phyloP scores from a whole-genome alignment of 176 grass and related monocot species.

The Tillandsia fasciculata region DNA sequence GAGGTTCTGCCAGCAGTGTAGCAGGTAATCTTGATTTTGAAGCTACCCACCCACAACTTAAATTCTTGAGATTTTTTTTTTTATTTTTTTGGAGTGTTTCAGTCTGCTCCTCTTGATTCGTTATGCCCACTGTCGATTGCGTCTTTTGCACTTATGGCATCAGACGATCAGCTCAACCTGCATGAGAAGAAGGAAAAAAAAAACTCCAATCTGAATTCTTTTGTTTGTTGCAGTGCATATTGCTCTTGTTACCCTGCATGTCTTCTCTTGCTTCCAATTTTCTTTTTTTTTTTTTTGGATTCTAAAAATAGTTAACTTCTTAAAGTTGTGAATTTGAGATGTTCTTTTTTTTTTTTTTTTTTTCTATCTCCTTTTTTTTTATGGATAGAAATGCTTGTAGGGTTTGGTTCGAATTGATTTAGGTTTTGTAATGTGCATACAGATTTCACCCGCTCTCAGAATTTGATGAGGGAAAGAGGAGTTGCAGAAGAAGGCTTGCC shows the following conservation, averaged over 20 bases:
- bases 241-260: not conserved
- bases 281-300: not conserved
- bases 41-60: not conserved
- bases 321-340: too few species aligned
- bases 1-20: slow-evolving; percentile 98
- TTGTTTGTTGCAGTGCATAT: not conserved
- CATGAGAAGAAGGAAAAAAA: too few species aligned
- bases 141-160: not conserved
- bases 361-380: not conserved
- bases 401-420: not conserved
- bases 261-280: not conserved
- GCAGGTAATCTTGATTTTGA: slow-evolving; percentile 48
- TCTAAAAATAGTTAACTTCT: too few species aligned
- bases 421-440: slow-evolving; percentile 12
- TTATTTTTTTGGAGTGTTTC: not conserved
- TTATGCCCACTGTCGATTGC: slow-evolving; percentile 1
- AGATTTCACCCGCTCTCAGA: slow-evolving; percentile 91
- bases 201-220: too few species aligned
- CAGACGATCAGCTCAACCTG: too few species aligned
- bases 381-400: not conserved
- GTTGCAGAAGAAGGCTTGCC: slow-evolving; percentile 84
- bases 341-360: not conserved
- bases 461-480: slow-evolving; percentile 98
- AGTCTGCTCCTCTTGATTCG: not conserved
- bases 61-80: not conserved